Percentiles rank a stretch among this genome's conserved stretches.
phyloP scores from a whole-genome alignment of 345 rosid genomes.

The Kandelia obovata region DNA sequence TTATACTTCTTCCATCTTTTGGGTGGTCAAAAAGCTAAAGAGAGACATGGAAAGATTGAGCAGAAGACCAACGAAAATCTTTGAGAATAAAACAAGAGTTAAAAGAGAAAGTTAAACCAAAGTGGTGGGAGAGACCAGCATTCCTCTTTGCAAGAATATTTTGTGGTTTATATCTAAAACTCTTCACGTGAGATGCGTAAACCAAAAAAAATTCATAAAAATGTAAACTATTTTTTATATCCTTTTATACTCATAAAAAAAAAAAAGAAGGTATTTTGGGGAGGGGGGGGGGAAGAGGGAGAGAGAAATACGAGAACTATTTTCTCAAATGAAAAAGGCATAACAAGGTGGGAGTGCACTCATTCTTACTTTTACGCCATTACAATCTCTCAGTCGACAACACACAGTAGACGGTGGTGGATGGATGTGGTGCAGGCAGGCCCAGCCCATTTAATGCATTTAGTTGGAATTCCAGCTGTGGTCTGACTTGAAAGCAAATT shows the following conservation, averaged over 20 bases:
- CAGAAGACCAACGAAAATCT: neutral
- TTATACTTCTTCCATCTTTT: neutral
- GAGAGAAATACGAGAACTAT: neutral
- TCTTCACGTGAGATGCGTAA: conserved; percentile 8
- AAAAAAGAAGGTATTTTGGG: neutral
- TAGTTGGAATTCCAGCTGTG: conserved; percentile 17
- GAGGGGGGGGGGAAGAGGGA: too few relatives aligned
- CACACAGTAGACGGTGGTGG: neutral
- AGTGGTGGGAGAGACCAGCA: conserved; percentile 29
- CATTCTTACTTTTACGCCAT: conserved; percentile 16
- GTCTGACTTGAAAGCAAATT: neutral
- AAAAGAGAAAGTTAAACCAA: neutral
- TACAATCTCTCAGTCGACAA: neutral
- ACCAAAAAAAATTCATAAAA: too few relatives aligned
- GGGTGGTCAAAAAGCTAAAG: conserved; percentile 27
- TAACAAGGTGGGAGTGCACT: conserved; percentile 20
- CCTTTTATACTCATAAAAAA: neutral
- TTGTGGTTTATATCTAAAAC: conserved; percentile 18
- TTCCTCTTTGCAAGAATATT: conserved; percentile 25
- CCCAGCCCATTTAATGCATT: conserved; percentile 28
- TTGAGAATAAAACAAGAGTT: too few relatives aligned
- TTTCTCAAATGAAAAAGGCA: neutral
- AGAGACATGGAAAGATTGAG: conserved; percentile 26
- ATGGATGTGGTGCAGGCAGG: conserved; percentile 30
- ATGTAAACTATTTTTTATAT: too few relatives aligned